Conservation (phyloP, 2,329 filamentous ascomycete genomes). For the Acrodontium crateriforme region DNA sequence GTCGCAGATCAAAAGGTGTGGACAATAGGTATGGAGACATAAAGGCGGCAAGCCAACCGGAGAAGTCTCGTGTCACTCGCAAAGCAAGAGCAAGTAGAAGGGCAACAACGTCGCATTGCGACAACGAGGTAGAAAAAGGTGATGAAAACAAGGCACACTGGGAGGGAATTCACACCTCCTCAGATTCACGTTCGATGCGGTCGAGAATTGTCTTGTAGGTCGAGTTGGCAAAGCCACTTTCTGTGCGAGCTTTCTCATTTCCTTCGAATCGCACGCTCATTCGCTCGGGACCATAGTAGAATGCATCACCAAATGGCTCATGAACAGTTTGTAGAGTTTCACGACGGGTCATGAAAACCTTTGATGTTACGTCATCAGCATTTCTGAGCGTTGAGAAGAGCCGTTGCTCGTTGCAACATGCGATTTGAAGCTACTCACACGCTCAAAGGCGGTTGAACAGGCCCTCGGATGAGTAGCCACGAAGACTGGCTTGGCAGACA, state of each 20-base stretch:
- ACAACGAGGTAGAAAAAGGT: too few relatives aligned
- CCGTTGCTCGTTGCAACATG: not conserved
- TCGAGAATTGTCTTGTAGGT: slow-evolving; percentile 71
- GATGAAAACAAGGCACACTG: too few relatives aligned
- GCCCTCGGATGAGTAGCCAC: slow-evolving; percentile 86
- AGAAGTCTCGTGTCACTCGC: too few relatives aligned
- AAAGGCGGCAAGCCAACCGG: too few relatives aligned
- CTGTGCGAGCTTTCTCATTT: slow-evolving; percentile 40
- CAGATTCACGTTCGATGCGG: slow-evolving; percentile 54
- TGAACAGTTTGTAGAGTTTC: slow-evolving; percentile 74
- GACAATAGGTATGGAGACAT: too few relatives aligned
- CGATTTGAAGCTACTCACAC: slow-evolving; percentile 42
- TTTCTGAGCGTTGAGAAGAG: slow-evolving; percentile 3
- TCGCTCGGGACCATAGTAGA: slow-evolving; percentile 88
- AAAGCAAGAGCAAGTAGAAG: too few relatives aligned
- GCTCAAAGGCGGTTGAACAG: slow-evolving; percentile 93
- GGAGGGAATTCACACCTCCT: slow-evolving; percentile 46
- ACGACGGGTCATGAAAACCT: slow-evolving; percentile 94
- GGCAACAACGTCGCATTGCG: too few relatives aligned
- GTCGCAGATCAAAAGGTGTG: too few relatives aligned
- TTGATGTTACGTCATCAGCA: slow-evolving; percentile 8
- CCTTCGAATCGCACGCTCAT: slow-evolving; percentile 65
- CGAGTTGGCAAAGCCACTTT: slow-evolving; percentile 53
- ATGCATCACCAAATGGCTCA: slow-evolving; percentile 93
- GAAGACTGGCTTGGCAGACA: slow-evolving; percentile 75